Evolutionary conservation across 768 basidiomycete species (phyloP).

Genomic region (Ramaria sp.): DNA sequence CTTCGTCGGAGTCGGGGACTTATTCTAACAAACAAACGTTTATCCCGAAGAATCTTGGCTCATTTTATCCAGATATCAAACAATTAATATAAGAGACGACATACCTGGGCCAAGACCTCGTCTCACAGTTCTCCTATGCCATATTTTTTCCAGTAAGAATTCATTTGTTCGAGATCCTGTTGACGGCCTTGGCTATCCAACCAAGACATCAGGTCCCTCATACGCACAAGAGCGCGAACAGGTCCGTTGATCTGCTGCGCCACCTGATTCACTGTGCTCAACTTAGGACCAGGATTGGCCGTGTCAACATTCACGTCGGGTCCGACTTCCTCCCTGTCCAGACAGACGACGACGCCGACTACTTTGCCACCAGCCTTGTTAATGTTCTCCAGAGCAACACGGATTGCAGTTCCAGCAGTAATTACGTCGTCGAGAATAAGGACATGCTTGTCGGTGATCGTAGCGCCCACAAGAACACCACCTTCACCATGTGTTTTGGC

Average conservation of each 20-base stretch:
- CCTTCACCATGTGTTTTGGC: slow-evolving; percentile 95
- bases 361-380: slow-evolving; percentile 61
- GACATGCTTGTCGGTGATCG: slow-evolving; percentile 71
- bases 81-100: not conserved
- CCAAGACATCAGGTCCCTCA: slow-evolving; percentile 81
- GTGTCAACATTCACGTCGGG: slow-evolving; percentile 61
- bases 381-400: slow-evolving; percentile 73
- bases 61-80: not conserved
- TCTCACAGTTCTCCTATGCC: slow-evolving; percentile 28
- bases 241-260: slow-evolving; percentile 60
- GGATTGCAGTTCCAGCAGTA: slow-evolving; percentile 83
- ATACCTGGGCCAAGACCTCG: not conserved
- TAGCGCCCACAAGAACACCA: slow-evolving; percentile 78
- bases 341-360: slow-evolving; percentile 77
- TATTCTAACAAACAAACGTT: no score
- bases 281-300: slow-evolving; percentile 54
- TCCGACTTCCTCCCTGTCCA: slow-evolving; percentile 83
- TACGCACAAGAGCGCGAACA: slow-evolving; percentile 72
- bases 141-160: slow-evolving; percentile 64
- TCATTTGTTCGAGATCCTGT: slow-evolving; percentile 61
- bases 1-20: no score
- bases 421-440: slow-evolving; percentile 95
- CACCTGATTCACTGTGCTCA: slow-evolving; percentile 76
- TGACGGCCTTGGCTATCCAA: slow-evolving; percentile 56
- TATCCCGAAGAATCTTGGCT: no score